phyloP scores from a whole-genome alignment of 331 rosid species.

The Prunus yedoensis region DNA sequence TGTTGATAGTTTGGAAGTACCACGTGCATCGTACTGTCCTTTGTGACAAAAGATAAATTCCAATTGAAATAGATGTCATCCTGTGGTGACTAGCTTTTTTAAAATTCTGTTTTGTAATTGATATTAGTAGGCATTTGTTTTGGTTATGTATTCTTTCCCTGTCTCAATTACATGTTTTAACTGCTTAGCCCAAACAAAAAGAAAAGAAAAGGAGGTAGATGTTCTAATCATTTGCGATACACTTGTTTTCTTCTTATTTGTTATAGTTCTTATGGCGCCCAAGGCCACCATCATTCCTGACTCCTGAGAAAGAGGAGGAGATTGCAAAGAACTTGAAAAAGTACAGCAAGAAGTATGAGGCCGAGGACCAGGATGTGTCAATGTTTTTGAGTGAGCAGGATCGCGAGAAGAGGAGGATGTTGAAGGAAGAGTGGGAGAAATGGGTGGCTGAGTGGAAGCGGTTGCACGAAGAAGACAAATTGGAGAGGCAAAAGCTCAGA shows the following conservation, averaged over 20 bases:
- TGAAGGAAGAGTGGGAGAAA: slow-evolving; percentile 84
- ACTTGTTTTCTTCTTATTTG: background rate
- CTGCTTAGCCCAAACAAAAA: too few species aligned
- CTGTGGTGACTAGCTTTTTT: background rate
- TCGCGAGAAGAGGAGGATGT: slow-evolving; percentile 62
- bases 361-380: slow-evolving; percentile 80
- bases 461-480: slow-evolving; percentile 61
- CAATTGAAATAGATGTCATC: background rate
- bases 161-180: too few species aligned
- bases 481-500: slow-evolving; percentile 52
- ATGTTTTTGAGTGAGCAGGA: slow-evolving; percentile 79
- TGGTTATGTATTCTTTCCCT: background rate
- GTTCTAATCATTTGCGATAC: background rate
- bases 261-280: slow-evolving; percentile 84
- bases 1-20: background rate
- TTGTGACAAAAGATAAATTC: background rate
- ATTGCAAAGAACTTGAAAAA: slow-evolving; percentile 81
- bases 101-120: background rate
- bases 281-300: slow-evolving; percentile 72
- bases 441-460: slow-evolving; percentile 73
- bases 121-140: background rate
- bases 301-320: slow-evolving; percentile 84
- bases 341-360: slow-evolving; percentile 86
- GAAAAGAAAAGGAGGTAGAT: too few species aligned
- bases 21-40: background rate